phyloP scores from a whole-genome alignment of 2,329 filamentous ascomycete species.

The Neurospora crassa region DNA sequence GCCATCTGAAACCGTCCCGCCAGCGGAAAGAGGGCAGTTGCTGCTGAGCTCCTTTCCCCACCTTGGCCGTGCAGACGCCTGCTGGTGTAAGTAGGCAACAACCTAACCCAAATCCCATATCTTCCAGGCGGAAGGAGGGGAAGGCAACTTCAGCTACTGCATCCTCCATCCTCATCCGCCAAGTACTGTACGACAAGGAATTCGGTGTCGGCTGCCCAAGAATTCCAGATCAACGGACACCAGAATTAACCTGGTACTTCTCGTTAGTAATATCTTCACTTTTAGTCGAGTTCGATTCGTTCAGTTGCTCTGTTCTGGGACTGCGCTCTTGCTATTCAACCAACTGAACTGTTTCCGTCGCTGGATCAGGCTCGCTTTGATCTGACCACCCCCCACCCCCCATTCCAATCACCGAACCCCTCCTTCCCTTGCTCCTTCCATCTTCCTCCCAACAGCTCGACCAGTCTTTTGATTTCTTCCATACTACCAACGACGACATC shows the following conservation, averaged over 20 bases:
- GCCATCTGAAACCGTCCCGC: neutral
- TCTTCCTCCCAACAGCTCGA: neutral
- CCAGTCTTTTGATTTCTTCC: neutral
- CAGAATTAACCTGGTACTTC: neutral
- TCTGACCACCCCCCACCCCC: neutral
- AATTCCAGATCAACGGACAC: neutral
- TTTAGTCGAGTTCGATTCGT: neutral
- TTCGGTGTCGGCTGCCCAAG: neutral
- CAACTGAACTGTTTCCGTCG: neutral
- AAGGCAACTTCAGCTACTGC: neutral
- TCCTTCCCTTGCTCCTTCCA: neutral
- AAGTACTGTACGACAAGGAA: neutral
- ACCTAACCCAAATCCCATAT: neutral
- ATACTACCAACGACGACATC: neutral
- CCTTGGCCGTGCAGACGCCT: neutral
- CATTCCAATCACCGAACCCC: neutral
- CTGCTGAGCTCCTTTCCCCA: constrained; percentile 3
- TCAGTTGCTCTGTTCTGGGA: neutral
- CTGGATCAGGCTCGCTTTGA: constrained; percentile 1
- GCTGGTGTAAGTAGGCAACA: neutral
- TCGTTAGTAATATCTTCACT: neutral
- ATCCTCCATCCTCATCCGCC: neutral
- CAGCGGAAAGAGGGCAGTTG: neutral
- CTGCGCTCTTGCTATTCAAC: neutral
- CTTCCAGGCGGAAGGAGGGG: neutral